These are phyloP conservation scores for Lyophyllum shimeji DNA, from an alignment of 768 basidiomycete species.

Conservation along the genomic window DNA sequence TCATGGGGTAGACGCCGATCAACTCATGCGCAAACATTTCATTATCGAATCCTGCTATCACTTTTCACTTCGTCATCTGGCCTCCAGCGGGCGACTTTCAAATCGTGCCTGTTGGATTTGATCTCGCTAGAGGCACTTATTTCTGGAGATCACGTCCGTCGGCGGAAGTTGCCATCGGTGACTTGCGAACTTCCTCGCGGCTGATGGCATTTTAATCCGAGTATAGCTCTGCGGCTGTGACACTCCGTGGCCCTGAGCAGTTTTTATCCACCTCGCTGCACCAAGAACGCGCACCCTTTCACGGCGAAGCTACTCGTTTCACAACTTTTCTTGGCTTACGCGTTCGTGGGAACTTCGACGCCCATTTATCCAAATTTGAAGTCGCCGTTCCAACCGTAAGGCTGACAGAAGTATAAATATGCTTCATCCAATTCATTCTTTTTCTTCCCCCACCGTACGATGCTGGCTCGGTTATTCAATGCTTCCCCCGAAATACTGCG, in stretches of 20 bases:
- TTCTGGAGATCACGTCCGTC: slow-evolving; percentile 5
- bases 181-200: slow-evolving; percentile 1
- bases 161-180: slow-evolving; percentile 13
- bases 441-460: slow-evolving; percentile 16
- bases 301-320: slow-evolving; percentile 1
- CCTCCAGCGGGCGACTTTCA: not conserved
- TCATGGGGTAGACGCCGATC: not conserved
- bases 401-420: slow-evolving; percentile 14
- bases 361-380: slow-evolving; percentile 14
- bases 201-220: not conserved
- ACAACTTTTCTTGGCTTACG: slow-evolving; percentile 9
- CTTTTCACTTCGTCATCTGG: not conserved
- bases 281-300: not conserved
- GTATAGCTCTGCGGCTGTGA: slow-evolving; percentile 1
- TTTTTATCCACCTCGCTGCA: slow-evolving; percentile 1
- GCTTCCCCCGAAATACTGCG: slow-evolving; percentile 34
- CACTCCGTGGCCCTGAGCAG: slow-evolving; percentile 1
- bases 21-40: not conserved
- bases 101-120: not conserved
- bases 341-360: slow-evolving; percentile 18
- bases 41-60: not conserved
- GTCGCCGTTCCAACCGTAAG: slow-evolving; percentile 21
- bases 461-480: slow-evolving; percentile 31
- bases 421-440: slow-evolving; percentile 12
- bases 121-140: not conserved